These are phyloP conservation scores for Russula virescens DNA, from an alignment of 768 basidiomycete species.

Conservation along the genomic window DNA sequence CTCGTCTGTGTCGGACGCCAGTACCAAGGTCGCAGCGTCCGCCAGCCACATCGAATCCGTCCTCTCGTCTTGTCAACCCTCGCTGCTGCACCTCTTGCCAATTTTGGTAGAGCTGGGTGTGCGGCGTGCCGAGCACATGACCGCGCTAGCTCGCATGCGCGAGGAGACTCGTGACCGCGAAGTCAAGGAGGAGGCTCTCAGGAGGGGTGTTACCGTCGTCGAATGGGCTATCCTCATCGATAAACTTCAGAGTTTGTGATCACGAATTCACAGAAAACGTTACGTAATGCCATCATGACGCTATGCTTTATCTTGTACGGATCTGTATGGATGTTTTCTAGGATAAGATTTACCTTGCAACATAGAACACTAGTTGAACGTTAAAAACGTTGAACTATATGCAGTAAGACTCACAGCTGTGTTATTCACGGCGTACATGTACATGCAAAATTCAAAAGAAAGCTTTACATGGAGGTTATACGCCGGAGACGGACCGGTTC, in stretches of 20 bases:
- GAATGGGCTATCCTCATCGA: constrained; percentile 79
- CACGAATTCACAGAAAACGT: not conserved
- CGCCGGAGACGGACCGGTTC: too few relatives aligned
- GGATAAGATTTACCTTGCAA: not conserved
- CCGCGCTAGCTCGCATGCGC: constrained; percentile 53
- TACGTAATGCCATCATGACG: not conserved
- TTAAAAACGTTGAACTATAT: too few relatives aligned
- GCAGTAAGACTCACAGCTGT: too few relatives aligned
- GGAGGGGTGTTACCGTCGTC: constrained; percentile 60
- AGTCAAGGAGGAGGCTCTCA: constrained; percentile 64
- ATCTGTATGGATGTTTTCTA: not conserved
- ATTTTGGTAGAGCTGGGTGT: constrained; percentile 56
- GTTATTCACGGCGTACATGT: too few relatives aligned
- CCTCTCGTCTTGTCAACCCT: constrained; percentile 57
- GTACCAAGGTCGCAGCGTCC: constrained; percentile 33
- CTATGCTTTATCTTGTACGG: not conserved
- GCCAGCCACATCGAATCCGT: constrained; percentile 45
- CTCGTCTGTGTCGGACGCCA: constrained; percentile 13
- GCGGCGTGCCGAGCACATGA: constrained; percentile 51
- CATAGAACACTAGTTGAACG: not conserved
- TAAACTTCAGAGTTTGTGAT: constrained; percentile 41
- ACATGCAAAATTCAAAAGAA: too few relatives aligned
- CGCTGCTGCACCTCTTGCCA: constrained; percentile 56
- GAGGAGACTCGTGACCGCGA: constrained; percentile 65
- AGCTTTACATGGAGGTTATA: too few relatives aligned